These are phyloP conservation scores for Fusarium compactum DNA, from an alignment of 2,329 filamentous ascomycete genomes.

Conservation along the genomic window DNA sequence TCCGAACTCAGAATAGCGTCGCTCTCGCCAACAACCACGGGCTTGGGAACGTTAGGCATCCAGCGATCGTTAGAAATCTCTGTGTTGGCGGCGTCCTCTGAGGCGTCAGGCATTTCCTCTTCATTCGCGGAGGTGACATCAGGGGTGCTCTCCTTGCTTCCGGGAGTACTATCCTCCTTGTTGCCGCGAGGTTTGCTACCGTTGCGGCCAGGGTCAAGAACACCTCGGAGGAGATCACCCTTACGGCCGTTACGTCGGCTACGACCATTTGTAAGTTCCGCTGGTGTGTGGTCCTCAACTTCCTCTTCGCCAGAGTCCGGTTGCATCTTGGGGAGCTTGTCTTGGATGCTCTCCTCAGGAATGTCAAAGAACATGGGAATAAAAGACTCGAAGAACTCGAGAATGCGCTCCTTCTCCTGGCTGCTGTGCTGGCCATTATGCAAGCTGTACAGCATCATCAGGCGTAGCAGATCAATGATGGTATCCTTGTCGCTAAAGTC, in stretches of 20 bases:
- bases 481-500: conserved; percentile 78
- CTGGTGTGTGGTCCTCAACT: conserved; percentile 76
- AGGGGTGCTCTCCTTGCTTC: conserved; percentile 89
- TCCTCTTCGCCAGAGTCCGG: conserved; percentile 81
- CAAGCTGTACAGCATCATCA: conserved; percentile 74
- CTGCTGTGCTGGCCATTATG: conserved; percentile 77
- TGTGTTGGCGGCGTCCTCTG: conserved; percentile 67
- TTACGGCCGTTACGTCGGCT: conserved; percentile 80
- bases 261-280: conserved; percentile 77
- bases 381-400: conserved; percentile 82
- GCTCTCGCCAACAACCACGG: conserved; percentile 64
- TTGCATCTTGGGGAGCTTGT: conserved; percentile 75
- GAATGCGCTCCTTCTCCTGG: conserved; percentile 78
- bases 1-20: conserved; percentile 69
- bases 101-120: conserved; percentile 76
- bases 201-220: conserved; percentile 82
- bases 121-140: conserved; percentile 82
- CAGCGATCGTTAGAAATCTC: conserved; percentile 74
- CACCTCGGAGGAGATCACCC: conserved; percentile 83
- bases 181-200: conserved; percentile 77
- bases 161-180: conserved; percentile 83
- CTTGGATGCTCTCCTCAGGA: conserved; percentile 75
- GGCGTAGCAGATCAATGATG: conserved; percentile 70
- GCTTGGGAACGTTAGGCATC: conserved; percentile 72
- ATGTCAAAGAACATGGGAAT: conserved; percentile 82